Evolutionary conservation across 495 filamentous ascomycete genomes (phyloP).

Genomic region (Poronia punctata): DNA sequence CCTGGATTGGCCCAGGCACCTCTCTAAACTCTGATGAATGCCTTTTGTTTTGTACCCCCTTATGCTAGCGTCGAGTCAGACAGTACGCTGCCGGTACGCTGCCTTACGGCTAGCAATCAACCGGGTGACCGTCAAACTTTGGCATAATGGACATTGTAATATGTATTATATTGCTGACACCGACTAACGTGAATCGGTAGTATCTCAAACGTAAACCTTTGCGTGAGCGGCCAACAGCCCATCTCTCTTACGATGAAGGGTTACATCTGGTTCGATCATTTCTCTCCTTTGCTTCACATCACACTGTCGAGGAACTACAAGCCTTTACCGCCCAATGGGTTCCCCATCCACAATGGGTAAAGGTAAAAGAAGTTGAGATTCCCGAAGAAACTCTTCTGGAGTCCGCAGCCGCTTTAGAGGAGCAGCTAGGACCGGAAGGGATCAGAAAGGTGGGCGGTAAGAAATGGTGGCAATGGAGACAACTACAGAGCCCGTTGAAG

Average conservation of each 20-base stretch:
- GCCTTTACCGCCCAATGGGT: conserved; percentile 86
- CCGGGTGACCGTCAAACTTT: background rate
- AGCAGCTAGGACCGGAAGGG: conserved; percentile 69
- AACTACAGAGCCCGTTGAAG: conserved; percentile 50
- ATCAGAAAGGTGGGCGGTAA: conserved; percentile 68
- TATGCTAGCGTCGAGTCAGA: background rate
- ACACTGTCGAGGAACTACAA: conserved; percentile 88
- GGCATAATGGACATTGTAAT: too few species aligned
- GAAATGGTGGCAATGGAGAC: conserved; percentile 93
- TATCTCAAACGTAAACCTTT: conserved; percentile 74
- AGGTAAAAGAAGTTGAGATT: conserved; percentile 65
- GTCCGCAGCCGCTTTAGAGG: conserved; percentile 55
- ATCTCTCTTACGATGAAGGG: conserved; percentile 91
- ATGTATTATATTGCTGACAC: conserved; percentile 13
- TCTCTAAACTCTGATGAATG: too few species aligned
- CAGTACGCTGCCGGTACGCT: background rate
- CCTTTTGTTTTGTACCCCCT: too few species aligned
- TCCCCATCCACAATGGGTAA: conserved; percentile 82
- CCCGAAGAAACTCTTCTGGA: conserved; percentile 50
- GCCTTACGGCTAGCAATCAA: background rate
- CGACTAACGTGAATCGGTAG: conserved; percentile 32
- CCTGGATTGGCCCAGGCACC: too few species aligned
- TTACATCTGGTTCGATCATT: conserved; percentile 82
- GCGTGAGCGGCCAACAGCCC: conserved; percentile 70
- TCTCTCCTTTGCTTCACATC: conserved; percentile 70